Base-by-base conservation (phyloP, 2,329 filamentous ascomycete genomes). In the Davidsoniella neocaledoniae region DNA sequence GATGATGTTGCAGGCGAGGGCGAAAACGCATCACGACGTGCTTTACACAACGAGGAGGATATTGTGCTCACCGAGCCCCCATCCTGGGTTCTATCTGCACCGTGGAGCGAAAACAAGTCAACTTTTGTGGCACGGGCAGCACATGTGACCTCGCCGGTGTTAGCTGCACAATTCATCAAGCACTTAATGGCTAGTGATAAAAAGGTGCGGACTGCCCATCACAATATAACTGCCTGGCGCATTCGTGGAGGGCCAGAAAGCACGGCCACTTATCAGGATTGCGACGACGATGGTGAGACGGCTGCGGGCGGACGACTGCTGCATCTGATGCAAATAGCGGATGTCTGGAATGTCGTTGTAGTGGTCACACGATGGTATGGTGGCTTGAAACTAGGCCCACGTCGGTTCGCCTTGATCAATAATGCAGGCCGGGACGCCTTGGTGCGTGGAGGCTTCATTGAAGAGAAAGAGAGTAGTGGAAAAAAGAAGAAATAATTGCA, bases 311-410 rank as follows among this genome's bases (percentile, higher is more conserved):
- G 83, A 0, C 73, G 91, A 40, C 65, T 98, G 59, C 65, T 96
- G 53, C 86, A 94, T 66, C 68, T 98, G 26, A 82, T 98, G 79
- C 87, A 95, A 68, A 66, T 94, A 54, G 95, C 95, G 85, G 85
- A 88, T 59, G 72, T 93, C 9, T 95, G 88, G 87, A 77, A 93
- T 63, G 81, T 83, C 14, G 81, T 96, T 68, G 86, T 98, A 0
- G 82, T 98, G 3, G 90, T 98, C 25, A 87, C 85, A 38, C 70
- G 91, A 55, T 98, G 91, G 91, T 98, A 94, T 64, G 91, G 91
- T 3, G 91, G 91, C 1, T 76, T 94, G 52, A 82, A 87, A 58
- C 66, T 98, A 43, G 91, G 91, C 0, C 88, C 90, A 46, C 82
- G 88, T 62, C 71, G 91, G 55, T 98, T 98, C 62, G 78, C 86